Base-by-base conservation (phyloP, 2,329 filamentous ascomycete genomes). In the Pseudocercospora vitis region DNA sequence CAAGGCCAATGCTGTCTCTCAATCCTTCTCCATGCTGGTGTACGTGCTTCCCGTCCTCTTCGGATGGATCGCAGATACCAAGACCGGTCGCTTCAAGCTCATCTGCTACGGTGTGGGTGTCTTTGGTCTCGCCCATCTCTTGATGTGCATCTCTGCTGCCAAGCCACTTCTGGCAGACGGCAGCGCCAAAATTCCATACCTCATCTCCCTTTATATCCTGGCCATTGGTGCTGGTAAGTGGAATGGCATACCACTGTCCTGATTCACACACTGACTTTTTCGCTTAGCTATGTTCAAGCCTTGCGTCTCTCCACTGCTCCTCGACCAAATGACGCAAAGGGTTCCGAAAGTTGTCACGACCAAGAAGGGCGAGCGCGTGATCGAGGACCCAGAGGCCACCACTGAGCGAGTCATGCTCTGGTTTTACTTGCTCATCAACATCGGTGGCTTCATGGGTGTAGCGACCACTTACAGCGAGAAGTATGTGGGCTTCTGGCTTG, bases 391-490 rank as follows among this genome's bases (percentile, higher is more conserved):
- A 14, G 64, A 70, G 19, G 72, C 75, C 52, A 78, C 75, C 24
- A 74, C 75, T 40, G 71, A 74, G 54, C 64, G 75, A 21, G 74
- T 77, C 50, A 76, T 74, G 67, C 72, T 75, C 79, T 81, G 87
- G 65, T 89, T 88, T 74, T 89, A 89, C 71, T 67, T 81, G 68
- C 85, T 82, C 70, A 88, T 89, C 67, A 89, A 90, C 69, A 59
- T 89, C n/a, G 58, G 58, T 29, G 58, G 52, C n/a, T 60, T 60
- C 47, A 60, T 60, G 58, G 55, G 52, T 18, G 55, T 57, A 1
- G 52, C 58, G 3, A 60, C 58, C 8, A 53, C 58, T 1, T 84
- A 82, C 65, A 78, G 87, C 71, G 87, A 90, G 68, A 74, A 80
- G 56, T 78, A 84, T 61, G 70, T 84, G 51, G 84, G 83, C 5